A percentile compares a stretch with the other conserved stretches of the same genome.
These are phyloP conservation scores for Pseudogymnoascus sp. DNA, from an alignment of 2,329 filamentous ascomycete genomes.

Conservation along the genomic window DNA sequence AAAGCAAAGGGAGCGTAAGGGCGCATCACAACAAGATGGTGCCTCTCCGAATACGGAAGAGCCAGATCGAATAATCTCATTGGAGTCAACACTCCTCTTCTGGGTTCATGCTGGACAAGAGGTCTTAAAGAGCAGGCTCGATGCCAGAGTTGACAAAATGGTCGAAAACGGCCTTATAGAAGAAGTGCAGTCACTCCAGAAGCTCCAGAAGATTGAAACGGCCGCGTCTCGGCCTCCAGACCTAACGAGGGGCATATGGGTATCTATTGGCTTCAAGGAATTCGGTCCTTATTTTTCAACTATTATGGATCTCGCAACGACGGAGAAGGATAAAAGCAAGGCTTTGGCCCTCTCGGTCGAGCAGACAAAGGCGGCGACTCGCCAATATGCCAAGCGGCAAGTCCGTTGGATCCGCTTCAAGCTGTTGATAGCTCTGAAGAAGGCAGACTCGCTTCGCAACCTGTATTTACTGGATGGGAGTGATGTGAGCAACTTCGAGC, in stretches of 20 bases:
- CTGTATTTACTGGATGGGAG: slow-evolving; percentile 80
- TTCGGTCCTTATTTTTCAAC: slow-evolving; percentile 64
- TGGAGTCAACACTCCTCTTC: slow-evolving; percentile 51
- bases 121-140: slow-evolving; percentile 60
- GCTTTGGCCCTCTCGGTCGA: slow-evolving; percentile 58
- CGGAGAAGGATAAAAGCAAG: slow-evolving; percentile 34
- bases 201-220: slow-evolving; percentile 38
- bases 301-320: slow-evolving; percentile 26
- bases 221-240: slow-evolving; percentile 53
- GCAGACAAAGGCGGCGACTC: slow-evolving; percentile 71
- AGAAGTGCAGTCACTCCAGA: slow-evolving; percentile 50
- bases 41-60: slow-evolving; percentile 26
- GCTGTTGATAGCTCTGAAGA: slow-evolving; percentile 60
- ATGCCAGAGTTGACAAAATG: slow-evolving; percentile 80
- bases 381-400: slow-evolving; percentile 82
- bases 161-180: slow-evolving; percentile 55
- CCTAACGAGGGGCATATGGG: slow-evolving; percentile 80
- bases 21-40: slow-evolving; percentile 22
- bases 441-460: slow-evolving; percentile 43
- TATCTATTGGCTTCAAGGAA: slow-evolving; percentile 94
- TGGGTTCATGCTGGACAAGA: slow-evolving; percentile 78
- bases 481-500: slow-evolving; percentile 53
- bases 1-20: slow-evolving; percentile 54
- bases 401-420: slow-evolving; percentile 81
- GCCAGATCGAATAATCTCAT: slow-evolving; percentile 25